Conservation (phyloP, 2,329 filamentous ascomycete genomes). For the Nemania sp. region DNA sequence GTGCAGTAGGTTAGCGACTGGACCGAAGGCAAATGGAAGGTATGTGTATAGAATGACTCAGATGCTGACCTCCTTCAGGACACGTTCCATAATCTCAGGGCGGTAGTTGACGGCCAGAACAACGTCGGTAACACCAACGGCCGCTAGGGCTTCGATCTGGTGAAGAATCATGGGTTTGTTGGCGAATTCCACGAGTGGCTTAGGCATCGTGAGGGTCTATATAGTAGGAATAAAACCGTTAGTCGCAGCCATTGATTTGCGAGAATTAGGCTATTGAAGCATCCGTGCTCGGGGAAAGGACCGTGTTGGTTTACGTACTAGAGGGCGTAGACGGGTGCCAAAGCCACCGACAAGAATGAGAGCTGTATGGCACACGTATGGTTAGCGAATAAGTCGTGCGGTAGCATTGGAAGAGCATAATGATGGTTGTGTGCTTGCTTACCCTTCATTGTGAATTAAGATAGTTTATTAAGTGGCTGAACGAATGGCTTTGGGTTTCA, state of each 20-base stretch:
- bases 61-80: slow-evolving; percentile 81
- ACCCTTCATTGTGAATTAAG: slow-evolving; percentile 57
- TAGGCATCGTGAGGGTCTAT: slow-evolving; percentile 97
- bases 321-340: slow-evolving; percentile 94
- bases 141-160: slow-evolving; percentile 94
- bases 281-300: slow-evolving; percentile 22
- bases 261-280: slow-evolving; percentile 2
- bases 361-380: slow-evolving; percentile 64
- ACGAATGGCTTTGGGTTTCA: background rate
- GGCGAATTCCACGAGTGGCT: slow-evolving; percentile 96
- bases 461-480: slow-evolving; percentile 6
- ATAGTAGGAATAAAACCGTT: slow-evolving; percentile 43
- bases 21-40: slow-evolving; percentile 36
- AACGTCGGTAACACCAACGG: slow-evolving; percentile 95
- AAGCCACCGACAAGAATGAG: slow-evolving; percentile 99
- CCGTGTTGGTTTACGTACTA: slow-evolving; percentile 70
- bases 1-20: slow-evolving; percentile 27
- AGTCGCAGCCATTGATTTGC: slow-evolving; percentile 8
- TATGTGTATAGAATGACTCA: slow-evolving; percentile 19
- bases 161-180: slow-evolving; percentile 99
- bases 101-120: slow-evolving; percentile 99
- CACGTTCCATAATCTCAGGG: slow-evolving; percentile 96
- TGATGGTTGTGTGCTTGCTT: slow-evolving; percentile 38
- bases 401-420: background rate
- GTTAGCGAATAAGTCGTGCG: slow-evolving; percentile 31